These are phyloP conservation scores for Apiospora aurea DNA, from an alignment of 2,329 filamentous ascomycete genomes.

Conservation along the genomic window DNA sequence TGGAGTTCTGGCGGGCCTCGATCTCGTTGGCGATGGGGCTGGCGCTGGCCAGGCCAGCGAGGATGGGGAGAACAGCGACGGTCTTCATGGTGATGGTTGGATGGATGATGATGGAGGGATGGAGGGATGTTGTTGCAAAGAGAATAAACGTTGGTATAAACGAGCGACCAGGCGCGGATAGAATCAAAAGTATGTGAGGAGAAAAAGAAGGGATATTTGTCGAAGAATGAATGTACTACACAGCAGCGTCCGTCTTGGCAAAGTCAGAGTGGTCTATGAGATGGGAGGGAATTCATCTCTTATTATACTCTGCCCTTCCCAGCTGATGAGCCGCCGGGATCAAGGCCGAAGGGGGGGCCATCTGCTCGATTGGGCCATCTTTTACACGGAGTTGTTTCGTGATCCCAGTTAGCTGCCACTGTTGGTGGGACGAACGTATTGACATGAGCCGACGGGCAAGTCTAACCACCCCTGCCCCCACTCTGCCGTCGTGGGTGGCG, in stretches of 20 bases:
- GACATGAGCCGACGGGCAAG: constrained; percentile 19
- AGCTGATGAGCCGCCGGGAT: neutral
- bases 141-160: neutral
- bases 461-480: constrained; percentile 3
- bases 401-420: constrained; percentile 20
- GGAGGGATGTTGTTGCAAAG: neutral
- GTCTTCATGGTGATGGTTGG: constrained; percentile 38
- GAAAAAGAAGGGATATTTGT: constrained; percentile 15
- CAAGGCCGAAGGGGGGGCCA: neutral
- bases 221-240: constrained; percentile 22
- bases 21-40: constrained; percentile 28
- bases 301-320: constrained; percentile 3
- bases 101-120: neutral
- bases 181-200: neutral
- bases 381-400: constrained; percentile 20
- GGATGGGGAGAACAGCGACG: constrained; percentile 28
- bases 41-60: constrained; percentile 30
- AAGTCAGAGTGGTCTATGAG: neutral
- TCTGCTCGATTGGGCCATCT: neutral
- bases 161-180: constrained; percentile 13
- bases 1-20: constrained; percentile 39
- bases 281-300: neutral
- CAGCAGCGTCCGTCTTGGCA: constrained; percentile 13
- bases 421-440: constrained; percentile 16
- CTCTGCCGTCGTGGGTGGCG: neutral